Base-by-base conservation (phyloP, 1,139 yeast species). In the Debaryomycetaceae sp. region DNA sequence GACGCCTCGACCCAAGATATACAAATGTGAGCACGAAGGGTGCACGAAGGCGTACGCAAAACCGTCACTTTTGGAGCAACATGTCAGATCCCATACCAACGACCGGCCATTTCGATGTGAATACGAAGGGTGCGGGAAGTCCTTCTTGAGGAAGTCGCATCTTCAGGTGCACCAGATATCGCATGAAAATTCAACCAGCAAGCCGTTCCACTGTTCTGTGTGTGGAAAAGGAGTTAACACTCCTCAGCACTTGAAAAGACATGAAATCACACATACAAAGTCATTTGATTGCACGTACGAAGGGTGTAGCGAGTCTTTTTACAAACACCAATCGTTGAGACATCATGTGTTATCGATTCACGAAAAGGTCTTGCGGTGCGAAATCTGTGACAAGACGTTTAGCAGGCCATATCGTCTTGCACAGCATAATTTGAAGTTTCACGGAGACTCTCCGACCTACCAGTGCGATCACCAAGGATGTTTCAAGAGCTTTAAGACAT, bases 171-270 rank as follows among this genome's bases (percentile, higher is more conserved):
- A 92, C 57, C 48, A 71, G 46, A 61, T 85, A 19, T 79, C 89
- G 11, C 92, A 85, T 54, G 55, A 65, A 16, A 67, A 65, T 29
- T 67, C 76, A 5, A 72, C 69, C 2, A 76, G 73, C 13, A 87
- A 86, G 52, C 96, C 97, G 0, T 83, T 75, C 54, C 77, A 72
- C 40, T 92, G 99, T 54, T 63, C 80, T 0, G 62, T 73, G 1
- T 92, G 99, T 59, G 83, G 83, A 1, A 88, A 88, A 58, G 96
- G 96, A 2, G 85, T 87, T 41, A 84, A 83, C 45, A 78, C 95
- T 0, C 63, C 63, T 37, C 98, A 92, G 63, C 98, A 91, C 57
- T 67, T 89, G 47, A 79, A 77, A 49, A 73, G 96, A 41, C 99
- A 92, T 58, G 91, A 74, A 55, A 69, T 77, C 18, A 83, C 95